Percentiles rank a stretch among this genome's conserved stretches.
phyloP scores from a whole-genome alignment of 495 filamentous ascomycete genomes.

The Hypomontagnella submonticulosa region DNA sequence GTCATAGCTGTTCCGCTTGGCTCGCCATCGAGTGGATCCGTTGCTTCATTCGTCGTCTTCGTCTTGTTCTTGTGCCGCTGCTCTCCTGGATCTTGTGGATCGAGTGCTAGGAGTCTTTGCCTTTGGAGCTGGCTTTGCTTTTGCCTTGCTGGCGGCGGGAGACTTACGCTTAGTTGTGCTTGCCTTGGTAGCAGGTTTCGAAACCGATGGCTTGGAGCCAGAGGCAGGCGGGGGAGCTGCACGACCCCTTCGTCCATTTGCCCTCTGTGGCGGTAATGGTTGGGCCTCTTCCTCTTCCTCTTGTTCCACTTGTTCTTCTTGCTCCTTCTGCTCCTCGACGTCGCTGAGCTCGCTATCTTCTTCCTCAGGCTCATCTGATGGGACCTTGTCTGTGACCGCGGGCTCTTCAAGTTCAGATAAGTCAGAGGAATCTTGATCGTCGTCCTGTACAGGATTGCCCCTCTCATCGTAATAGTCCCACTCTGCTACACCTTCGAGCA shows the following conservation, averaged over 20 bases:
- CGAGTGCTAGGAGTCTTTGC: constrained; percentile 37
- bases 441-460: constrained; percentile 35
- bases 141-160: constrained; percentile 35
- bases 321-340: constrained; percentile 40
- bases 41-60: constrained; percentile 32
- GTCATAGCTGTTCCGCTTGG: not conserved
- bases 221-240: constrained; percentile 28
- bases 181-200: constrained; percentile 43
- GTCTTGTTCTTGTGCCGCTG: constrained; percentile 29
- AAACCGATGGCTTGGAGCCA: constrained; percentile 33
- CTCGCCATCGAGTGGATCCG: not conserved
- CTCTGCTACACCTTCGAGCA: constrained; percentile 64
- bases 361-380: constrained; percentile 31
- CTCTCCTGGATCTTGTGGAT: constrained; percentile 46
- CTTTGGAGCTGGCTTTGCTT: constrained; percentile 41
- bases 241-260: constrained; percentile 41
- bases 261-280: constrained; percentile 31
- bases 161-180: constrained; percentile 38
- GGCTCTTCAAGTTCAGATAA: constrained; percentile 39
- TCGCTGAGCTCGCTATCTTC: constrained; percentile 45
- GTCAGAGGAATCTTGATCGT: constrained; percentile 40
- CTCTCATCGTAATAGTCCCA: constrained; percentile 61
- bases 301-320: no score
- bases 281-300: constrained; percentile 40
- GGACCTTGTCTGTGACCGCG: constrained; percentile 35